Base-by-base conservation (phyloP, 1,284 basidiomycete species). In the Ceratobasidium sp. region DNA sequence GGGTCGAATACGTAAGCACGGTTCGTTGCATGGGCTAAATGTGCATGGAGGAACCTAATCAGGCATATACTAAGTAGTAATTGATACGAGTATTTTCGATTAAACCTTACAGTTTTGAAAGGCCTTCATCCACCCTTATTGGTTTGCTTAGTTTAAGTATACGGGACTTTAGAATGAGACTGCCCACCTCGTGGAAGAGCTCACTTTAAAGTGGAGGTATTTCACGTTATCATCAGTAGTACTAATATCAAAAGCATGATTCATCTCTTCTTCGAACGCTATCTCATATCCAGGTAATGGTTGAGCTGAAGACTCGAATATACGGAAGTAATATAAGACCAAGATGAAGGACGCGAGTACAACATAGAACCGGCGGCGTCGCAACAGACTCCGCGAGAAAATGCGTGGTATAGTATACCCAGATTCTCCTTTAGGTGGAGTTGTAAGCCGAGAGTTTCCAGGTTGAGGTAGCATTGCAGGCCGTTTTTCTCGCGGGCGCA, bases 161-260 rank as follows among this genome's bases (percentile, higher is more conserved):
- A 30, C 14, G 27, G 30, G 5, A 4, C 19, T 49, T 11, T 8
- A 6, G 41, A 29, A 14, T 50, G 11, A 30, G 50, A 8, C 29
- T 16, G 42, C 60, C 19, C 42, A 67, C 62, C 62, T 56, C 6
- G 62, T 6, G 44, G 44, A 47, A 14, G 62, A 41, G n/a, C 21
- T 42, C 42, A 54, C 41, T 56, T 67, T 67, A 36, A 67, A 67
- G 53, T 56, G 44, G n/a, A 67, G 52, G 30, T 67, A 67, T 23
- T 53, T 56, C 9, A 33, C 29, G 16, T 25, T 23, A 36, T 47
- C 42, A 13, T 36, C 53, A 29, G 21, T 4, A 5, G 8, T 23
- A 25, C 25, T 49, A 9, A 49, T n/a, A 11, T 46, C 27, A 7
- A 16, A 19, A 23, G 62, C 62, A 16, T 67, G 19, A 1, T 46